Percentiles rank a stretch among this genome's conserved stretches.
These are phyloP conservation scores for Elongisporangium senticosum DNA, from an alignment of 352 stramenopile genomes.

Conservation along the genomic window DNA sequence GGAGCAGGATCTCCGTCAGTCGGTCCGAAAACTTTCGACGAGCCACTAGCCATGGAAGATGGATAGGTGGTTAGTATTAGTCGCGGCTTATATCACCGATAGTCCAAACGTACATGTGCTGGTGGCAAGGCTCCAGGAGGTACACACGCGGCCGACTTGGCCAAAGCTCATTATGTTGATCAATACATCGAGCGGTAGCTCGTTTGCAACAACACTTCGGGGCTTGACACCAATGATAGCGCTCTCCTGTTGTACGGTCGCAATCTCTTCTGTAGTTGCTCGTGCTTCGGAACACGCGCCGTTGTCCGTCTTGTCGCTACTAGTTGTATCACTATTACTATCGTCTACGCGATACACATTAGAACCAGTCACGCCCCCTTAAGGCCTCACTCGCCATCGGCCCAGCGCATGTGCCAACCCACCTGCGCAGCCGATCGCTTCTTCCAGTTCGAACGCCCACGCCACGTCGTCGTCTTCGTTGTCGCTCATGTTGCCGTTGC, in stretches of 20 bases:
- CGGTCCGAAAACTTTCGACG: constrained; percentile 54
- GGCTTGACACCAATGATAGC: background rate
- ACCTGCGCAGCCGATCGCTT: background rate
- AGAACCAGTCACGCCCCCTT: background rate
- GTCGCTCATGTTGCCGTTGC: background rate
- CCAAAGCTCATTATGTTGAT: constrained; percentile 63
- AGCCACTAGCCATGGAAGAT: constrained; percentile 23
- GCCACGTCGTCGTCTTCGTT: background rate
- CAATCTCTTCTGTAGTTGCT: background rate
- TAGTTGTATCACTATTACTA: background rate
- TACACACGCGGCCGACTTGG: constrained; percentile 71
- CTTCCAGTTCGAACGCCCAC: background rate
- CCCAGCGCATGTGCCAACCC: background rate
- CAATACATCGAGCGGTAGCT: constrained; percentile 71
- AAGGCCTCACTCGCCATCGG: background rate
- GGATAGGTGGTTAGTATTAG: too few relatives aligned
- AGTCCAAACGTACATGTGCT: constrained; percentile 32
- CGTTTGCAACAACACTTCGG: constrained; percentile 24
- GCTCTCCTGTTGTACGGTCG: background rate
- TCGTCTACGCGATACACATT: background rate
- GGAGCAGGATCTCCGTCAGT: constrained; percentile 45
- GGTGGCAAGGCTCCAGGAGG: constrained; percentile 73
- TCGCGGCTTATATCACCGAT: background rate
- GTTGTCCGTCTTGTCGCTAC: background rate
- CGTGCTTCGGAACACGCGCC: background rate